Percentiles rank a stretch among this genome's conserved stretches.
phyloP scores from a whole-genome alignment of 495 filamentous ascomycete species.

The Xylaria castorea region DNA sequence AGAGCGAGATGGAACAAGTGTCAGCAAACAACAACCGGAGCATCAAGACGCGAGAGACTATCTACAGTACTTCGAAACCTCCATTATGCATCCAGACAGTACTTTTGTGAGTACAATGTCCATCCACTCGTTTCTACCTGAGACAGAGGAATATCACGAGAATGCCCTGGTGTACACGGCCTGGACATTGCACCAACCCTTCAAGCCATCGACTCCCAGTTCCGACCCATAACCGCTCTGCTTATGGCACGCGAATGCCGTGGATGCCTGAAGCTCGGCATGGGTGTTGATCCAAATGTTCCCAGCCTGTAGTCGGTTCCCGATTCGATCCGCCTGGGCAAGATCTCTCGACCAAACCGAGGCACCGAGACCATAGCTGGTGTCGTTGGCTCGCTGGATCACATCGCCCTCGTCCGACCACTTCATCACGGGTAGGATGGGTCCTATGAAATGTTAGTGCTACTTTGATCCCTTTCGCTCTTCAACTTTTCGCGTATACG shows the following conservation, averaged over 20 bases:
- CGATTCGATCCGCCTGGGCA: constrained; percentile 53
- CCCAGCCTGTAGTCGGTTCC: constrained; percentile 56
- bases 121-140: background rate
- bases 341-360: constrained; percentile 61
- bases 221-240: constrained; percentile 63
- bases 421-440: constrained; percentile 60
- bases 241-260: constrained; percentile 63
- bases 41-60: background rate
- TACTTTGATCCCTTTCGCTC: background rate
- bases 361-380: constrained; percentile 60
- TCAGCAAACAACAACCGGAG: background rate
- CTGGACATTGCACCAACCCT: constrained; percentile 59
- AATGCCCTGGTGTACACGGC: constrained; percentile 24
- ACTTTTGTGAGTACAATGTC: background rate
- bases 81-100: background rate
- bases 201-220: constrained; percentile 55
- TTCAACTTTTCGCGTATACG: background rate
- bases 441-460: constrained; percentile 37
- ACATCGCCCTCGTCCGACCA: constrained; percentile 64
- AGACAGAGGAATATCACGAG: background rate
- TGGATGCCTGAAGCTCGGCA: constrained; percentile 41
- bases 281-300: constrained; percentile 61
- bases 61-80: background rate
- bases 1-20: background rate
- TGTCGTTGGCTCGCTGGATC: constrained; percentile 57